phyloP scores from a whole-genome alignment of 2,329 filamentous ascomycete genomes.

The Phaeoacremonium minimum region DNA sequence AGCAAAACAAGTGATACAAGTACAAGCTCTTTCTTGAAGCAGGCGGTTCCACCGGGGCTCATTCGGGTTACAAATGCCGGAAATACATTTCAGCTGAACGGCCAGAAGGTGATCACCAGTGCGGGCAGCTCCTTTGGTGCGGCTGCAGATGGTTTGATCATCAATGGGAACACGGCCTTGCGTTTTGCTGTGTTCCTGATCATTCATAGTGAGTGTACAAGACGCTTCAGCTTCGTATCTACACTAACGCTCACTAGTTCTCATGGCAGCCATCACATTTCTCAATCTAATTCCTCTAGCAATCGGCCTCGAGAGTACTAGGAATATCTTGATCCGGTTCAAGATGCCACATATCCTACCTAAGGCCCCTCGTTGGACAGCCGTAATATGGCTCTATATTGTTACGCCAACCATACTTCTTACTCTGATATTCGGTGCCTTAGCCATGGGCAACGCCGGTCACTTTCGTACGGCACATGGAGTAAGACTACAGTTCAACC shows the following conservation, averaged over 20 bases:
- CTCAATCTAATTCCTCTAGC: slow-evolving; percentile 19
- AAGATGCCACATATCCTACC: slow-evolving; percentile 14
- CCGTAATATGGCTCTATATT: slow-evolving; percentile 18
- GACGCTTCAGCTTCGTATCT: neutral
- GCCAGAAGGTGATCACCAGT: slow-evolving; percentile 12
- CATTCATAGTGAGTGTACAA: slow-evolving; percentile 16
- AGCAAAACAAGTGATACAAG: slow-evolving; percentile 1
- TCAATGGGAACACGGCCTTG: slow-evolving; percentile 14
- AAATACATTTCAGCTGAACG: slow-evolving; percentile 21
- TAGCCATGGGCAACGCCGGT: slow-evolving; percentile 13
- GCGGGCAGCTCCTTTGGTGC: slow-evolving; percentile 10
- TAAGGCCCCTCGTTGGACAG: slow-evolving; percentile 15
- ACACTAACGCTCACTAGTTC: slow-evolving; percentile 11
- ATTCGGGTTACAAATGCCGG: slow-evolving; percentile 19
- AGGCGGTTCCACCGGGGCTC: slow-evolving; percentile 17
- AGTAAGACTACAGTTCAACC: slow-evolving; percentile 13
- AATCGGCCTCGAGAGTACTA: slow-evolving; percentile 18
- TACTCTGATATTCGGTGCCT: slow-evolving; percentile 19
- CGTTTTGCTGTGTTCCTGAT: slow-evolving; percentile 15
- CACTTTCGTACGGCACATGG: slow-evolving; percentile 23
- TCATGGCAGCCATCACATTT: slow-evolving; percentile 17
- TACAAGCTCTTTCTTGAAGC: slow-evolving; percentile 10
- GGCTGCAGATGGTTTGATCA: slow-evolving; percentile 9
- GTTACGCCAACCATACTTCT: slow-evolving; percentile 17
- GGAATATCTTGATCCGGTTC: slow-evolving; percentile 18